Evolutionary conservation across 75 land plant species (phyloP).

Genomic region (Pseudotsuga menziesii): DNA sequence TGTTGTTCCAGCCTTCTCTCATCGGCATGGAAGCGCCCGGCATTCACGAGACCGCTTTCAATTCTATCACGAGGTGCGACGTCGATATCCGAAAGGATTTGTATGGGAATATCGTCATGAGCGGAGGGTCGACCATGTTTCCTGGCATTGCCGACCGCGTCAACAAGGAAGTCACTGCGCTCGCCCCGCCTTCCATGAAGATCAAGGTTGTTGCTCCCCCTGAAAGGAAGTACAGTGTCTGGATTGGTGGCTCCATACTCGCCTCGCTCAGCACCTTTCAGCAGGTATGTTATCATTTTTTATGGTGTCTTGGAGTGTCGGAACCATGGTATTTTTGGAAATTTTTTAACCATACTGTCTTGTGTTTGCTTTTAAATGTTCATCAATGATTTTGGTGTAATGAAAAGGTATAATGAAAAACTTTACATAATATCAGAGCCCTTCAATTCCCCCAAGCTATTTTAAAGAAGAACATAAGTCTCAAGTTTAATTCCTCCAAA

Average conservation of each 20-base stretch:
- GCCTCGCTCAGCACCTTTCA: constrained; percentile 49
- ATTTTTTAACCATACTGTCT: no score
- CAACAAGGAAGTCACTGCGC: constrained; percentile 53
- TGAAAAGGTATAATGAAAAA: no score
- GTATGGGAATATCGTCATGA: constrained; percentile 49
- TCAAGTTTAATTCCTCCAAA: no score
- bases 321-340: no score
- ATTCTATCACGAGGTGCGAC: constrained; percentile 57
- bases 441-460: no score
- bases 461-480: no score
- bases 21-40: constrained; percentile 56
- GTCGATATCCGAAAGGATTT: constrained; percentile 53
- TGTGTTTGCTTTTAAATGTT: no score
- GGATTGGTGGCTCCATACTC: constrained; percentile 44
- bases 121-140: constrained; percentile 59
- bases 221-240: constrained; percentile 49
- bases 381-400: no score
- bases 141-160: constrained; percentile 42
- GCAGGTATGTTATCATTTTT: constrained; percentile 17
- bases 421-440: no score
- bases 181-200: constrained; percentile 45
- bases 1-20: constrained; percentile 48
- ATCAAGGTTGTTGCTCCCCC: constrained; percentile 60
- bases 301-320: no score
- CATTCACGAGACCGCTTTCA: constrained; percentile 49